Evolutionary conservation across 169 alveolate species (phyloP).

Genomic region (Eimeria falciformis): DNA sequence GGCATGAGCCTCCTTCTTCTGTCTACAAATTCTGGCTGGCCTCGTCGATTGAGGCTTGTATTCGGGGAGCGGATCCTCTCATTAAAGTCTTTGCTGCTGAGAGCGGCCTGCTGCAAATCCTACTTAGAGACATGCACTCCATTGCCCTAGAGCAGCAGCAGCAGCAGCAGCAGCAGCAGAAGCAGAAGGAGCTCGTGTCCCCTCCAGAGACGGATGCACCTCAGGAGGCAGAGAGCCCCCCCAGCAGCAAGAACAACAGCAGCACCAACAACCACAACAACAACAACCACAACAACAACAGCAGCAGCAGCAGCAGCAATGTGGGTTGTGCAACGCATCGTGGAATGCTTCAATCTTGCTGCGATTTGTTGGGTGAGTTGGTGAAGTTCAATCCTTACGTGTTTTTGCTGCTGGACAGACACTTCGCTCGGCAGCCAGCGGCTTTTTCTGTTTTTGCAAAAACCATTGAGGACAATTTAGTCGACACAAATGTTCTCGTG

Average conservation of each 20-base stretch:
- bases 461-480: background rate
- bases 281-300: too few species aligned
- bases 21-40: conserved; percentile 65
- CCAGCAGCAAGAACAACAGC: background rate
- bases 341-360: conserved; percentile 65
- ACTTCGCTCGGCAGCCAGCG: background rate
- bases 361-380: conserved; percentile 55
- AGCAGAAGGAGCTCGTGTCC: background rate
- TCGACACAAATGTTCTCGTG: conserved; percentile 54
- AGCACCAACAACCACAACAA: too few species aligned
- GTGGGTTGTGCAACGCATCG: conserved; percentile 28
- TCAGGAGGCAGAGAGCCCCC: background rate
- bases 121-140: conserved; percentile 21
- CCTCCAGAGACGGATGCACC: background rate
- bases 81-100: conserved; percentile 54
- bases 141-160: background rate
- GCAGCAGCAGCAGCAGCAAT: conserved; percentile 48
- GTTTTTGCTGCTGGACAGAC: conserved; percentile 13
- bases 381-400: conserved; percentile 55
- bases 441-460: background rate
- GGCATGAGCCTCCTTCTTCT: conserved; percentile 27
- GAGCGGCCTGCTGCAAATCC: conserved; percentile 32
- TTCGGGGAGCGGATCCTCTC: conserved; percentile 57
- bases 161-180: conserved; percentile 23
- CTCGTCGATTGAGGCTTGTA: conserved; percentile 48